Evolutionary conservation across 2,329 filamentous ascomycete genomes (phyloP).

Genomic region (Cylindrodendrum hubeiense): DNA sequence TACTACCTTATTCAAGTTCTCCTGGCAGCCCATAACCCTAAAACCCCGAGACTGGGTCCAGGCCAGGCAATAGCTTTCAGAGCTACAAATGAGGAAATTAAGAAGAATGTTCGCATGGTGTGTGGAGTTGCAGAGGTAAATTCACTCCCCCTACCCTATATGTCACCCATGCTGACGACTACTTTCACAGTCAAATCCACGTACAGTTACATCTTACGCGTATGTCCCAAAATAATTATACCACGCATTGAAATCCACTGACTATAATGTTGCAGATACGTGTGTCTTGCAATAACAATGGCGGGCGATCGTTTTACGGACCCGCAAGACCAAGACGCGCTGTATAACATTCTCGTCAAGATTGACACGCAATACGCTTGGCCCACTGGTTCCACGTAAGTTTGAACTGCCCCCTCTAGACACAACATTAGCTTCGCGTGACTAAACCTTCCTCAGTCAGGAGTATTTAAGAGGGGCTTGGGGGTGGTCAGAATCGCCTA

Average conservation of each 20-base stretch:
- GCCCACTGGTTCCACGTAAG: conserved; percentile 46
- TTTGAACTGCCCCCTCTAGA: not conserved
- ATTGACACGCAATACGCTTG: conserved; percentile 46
- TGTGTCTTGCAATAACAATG: conserved; percentile 46
- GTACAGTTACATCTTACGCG: conserved; percentile 38
- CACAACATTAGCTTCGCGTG: too few relatives aligned
- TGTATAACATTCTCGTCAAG: conserved; percentile 50
- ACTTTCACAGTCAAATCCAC: conserved; percentile 36
- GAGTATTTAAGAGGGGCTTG: conserved; percentile 40
- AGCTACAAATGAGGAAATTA: conserved; percentile 45
- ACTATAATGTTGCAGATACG: conserved; percentile 34
- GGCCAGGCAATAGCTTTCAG: conserved; percentile 42
- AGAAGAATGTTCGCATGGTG: conserved; percentile 43
- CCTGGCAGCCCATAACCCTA: conserved; percentile 45
- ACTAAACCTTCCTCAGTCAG: conserved; percentile 29
- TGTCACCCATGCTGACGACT: not conserved
- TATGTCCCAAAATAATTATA: not conserved
- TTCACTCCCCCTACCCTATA: too few relatives aligned
- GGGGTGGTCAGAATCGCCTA: conserved; percentile 41
- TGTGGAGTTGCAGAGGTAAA: conserved; percentile 46
- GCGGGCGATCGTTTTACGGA: conserved; percentile 55
- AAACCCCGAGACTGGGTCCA: conserved; percentile 41
- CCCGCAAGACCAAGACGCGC: conserved; percentile 51
- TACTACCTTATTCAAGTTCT: conserved; percentile 45
- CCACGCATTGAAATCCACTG: not conserved